These are phyloP conservation scores for Ehretia macrophylla DNA, from an alignment of 257 asterid species.

Conservation along the genomic window DNA sequence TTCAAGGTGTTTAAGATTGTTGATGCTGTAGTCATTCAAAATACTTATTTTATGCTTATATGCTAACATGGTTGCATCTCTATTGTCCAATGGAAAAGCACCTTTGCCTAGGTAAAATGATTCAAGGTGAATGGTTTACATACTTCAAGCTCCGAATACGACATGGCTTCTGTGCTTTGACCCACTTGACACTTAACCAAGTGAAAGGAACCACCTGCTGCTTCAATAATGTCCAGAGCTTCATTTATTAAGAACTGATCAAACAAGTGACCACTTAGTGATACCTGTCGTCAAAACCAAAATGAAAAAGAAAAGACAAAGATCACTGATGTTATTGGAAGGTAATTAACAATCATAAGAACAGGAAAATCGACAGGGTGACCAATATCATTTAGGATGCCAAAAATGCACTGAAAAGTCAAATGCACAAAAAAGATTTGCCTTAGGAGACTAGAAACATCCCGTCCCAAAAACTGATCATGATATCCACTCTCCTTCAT, in stretches of 20 bases:
- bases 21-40: no score
- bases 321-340: neutral
- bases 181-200: conserved; percentile 93
- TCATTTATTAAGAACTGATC: conserved; percentile 85
- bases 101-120: neutral
- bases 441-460: no score
- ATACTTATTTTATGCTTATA: no score
- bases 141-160: conserved; percentile 94
- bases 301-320: neutral
- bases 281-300: conserved; percentile 46
- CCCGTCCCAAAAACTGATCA: no score
- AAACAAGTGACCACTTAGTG: conserved; percentile 93
- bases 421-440: neutral
- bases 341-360: neutral
- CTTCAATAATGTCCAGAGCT: conserved; percentile 93
- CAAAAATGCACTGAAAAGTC: neutral
- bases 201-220: conserved; percentile 95
- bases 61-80: no score
- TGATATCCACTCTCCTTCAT: no score
- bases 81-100: no score
- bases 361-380: neutral
- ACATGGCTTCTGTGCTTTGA: conserved; percentile 57
- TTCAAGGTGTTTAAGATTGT: no score
- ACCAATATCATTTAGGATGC: neutral
- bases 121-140: conserved; percentile 12